Conservation (phyloP, 805 yeast genomes). For the Teunomyces stri region DNA sequence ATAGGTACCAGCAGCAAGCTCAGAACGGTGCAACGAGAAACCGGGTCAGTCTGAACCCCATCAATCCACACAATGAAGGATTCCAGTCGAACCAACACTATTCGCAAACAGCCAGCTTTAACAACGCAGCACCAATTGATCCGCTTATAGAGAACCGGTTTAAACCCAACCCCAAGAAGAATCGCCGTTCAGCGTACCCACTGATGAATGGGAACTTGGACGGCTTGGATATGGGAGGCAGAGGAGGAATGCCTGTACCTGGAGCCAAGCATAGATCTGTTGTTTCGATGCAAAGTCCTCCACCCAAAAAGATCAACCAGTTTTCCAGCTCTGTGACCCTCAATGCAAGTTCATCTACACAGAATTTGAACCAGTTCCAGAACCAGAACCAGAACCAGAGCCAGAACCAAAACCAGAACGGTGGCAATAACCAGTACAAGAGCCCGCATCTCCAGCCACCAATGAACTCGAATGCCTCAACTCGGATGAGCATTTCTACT, state of each 20-base stretch:
- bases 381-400: neutral
- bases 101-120: constrained; percentile 9
- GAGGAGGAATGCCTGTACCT: constrained; percentile 46
- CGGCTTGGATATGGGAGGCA: constrained; percentile 42
- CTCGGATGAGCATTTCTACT: constrained; percentile 9
- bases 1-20: constrained; percentile 16
- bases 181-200: constrained; percentile 37
- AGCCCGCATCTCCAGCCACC: constrained; percentile 6
- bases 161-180: constrained; percentile 26
- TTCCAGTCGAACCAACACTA: constrained; percentile 11
- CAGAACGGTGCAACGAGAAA: constrained; percentile 15
- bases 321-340: constrained; percentile 1
- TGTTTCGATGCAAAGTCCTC: constrained; percentile 3
- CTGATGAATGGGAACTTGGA: constrained; percentile 28
- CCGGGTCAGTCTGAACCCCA: constrained; percentile 15
- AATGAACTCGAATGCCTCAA: constrained; percentile 5
- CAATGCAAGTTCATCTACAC: neutral
- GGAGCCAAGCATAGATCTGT: constrained; percentile 10
- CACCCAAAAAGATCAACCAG: constrained; percentile 2
- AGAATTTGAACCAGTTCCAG: neutral
- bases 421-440: neutral
- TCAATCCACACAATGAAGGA: constrained; percentile 4
- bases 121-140: constrained; percentile 25
- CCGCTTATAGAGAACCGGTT: constrained; percentile 24
- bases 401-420: neutral